Evolutionary conservation across 768 basidiomycete genomes (phyloP), one percentile per base, ranked within the genome.

Genomic region (Coprinopsis sp.): DNA sequence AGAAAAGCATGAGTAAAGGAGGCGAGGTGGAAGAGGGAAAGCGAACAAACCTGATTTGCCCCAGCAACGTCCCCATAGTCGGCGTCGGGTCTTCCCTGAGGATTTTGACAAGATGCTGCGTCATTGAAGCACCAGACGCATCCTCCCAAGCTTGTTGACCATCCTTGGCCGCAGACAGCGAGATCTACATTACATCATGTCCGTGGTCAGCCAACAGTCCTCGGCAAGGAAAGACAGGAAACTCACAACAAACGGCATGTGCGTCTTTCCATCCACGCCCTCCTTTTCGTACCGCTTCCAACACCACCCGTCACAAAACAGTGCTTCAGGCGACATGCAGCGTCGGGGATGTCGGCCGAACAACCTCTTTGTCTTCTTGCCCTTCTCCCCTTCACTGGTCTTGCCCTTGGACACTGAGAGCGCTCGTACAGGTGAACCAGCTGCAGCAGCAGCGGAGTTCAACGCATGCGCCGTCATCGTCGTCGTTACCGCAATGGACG

Each of bases 71-170:
- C 18, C 51, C 43, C 3, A 67, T 52, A 3, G 53, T 58, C 0
- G 67, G 66, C 25, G 64, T 58, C 0, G 62, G 63, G 23, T 69
- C 46, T 11, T 58, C 34, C 19, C 40, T n/a, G 13, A 16, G 28
- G 22, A 22, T 29, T 7, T 6, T 5, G 40, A 6, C 14, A 41
- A 19, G 22, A 13, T 23, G 21, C 53, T 63, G 57, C 0, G 71
- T 69, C 69, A 72, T 69, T 0, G 69, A 69, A 0, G 53, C 50
- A 2, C 71, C 71, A 37, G 64, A 54, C 0, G 37, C 44, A 40
- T 62, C 64, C 27, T 70, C 66, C 69, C 69, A 71, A 12, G 69
- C 59, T 23, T 58, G 41, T 48, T 72, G 69, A 18, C 59, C 56
- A 46, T 72, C 71, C 42, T 65, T 65, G 8, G 66, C 63, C 0